Evolutionary conservation across 2,329 filamentous ascomycete species (phyloP).

Genomic region (Aureobasidium sp.): DNA sequence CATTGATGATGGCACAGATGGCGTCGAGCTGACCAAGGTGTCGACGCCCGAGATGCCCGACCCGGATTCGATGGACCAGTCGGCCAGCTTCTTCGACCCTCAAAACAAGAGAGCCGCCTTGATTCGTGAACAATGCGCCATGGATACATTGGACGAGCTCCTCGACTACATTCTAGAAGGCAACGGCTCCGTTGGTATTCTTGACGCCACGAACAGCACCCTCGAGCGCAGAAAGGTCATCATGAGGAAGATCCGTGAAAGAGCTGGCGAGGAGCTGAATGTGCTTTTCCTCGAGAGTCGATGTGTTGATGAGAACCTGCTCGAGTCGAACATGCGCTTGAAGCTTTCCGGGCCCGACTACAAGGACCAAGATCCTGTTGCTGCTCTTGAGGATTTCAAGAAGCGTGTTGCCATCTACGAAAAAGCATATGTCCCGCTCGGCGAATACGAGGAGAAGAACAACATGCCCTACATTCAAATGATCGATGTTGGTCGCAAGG

Average conservation of each 20-base stretch:
- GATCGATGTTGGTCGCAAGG: slow-evolving; percentile 93
- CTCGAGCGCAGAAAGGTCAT: slow-evolving; percentile 75
- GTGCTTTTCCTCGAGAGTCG: slow-evolving; percentile 94
- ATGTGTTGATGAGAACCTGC: slow-evolving; percentile 72
- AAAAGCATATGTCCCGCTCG: slow-evolving; percentile 85
- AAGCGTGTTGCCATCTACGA: slow-evolving; percentile 88
- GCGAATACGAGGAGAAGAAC: slow-evolving; percentile 82
- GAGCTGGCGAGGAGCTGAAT: slow-evolving; percentile 77
- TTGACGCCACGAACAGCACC: slow-evolving; percentile 97
- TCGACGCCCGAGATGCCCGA: slow-evolving; percentile 17
- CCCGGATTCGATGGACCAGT: slow-evolving; percentile 18
- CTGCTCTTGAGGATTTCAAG: slow-evolving; percentile 85
- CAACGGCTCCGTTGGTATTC: slow-evolving; percentile 84
- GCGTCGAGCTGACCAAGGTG: slow-evolving; percentile 23
- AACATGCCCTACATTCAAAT: slow-evolving; percentile 95
- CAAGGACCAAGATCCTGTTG: slow-evolving; percentile 80
- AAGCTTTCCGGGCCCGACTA: slow-evolving; percentile 96
- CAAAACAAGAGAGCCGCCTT: slow-evolving; percentile 74
- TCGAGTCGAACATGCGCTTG: slow-evolving; percentile 94
- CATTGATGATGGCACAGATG: slow-evolving; percentile 14
- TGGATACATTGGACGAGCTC: slow-evolving; percentile 87
- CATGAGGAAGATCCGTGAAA: slow-evolving; percentile 53
- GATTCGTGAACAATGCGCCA: slow-evolving; percentile 82
- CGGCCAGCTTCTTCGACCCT: slow-evolving; percentile 89
- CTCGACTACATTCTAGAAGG: slow-evolving; percentile 78